Conservation (phyloP, 2,329 filamentous ascomycete genomes). For the Fusarium xylarioides region DNA sequence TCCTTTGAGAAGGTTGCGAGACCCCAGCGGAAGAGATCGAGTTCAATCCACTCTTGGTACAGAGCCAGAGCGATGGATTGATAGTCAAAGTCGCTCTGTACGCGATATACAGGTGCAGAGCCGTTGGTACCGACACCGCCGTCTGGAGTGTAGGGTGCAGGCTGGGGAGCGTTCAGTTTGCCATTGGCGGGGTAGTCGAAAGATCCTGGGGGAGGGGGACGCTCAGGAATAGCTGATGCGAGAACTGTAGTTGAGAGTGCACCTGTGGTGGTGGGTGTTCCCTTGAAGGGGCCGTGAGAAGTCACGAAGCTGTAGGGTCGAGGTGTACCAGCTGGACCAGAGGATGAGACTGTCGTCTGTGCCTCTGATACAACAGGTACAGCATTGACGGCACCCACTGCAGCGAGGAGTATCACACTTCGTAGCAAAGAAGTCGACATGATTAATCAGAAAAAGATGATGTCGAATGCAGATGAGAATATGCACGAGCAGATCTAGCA, state of each 20-base stretch:
- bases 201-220: conserved; percentile 67
- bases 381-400: conserved; percentile 37
- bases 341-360: conserved; percentile 48
- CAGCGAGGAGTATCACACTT: conserved; percentile 9
- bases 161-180: conserved; percentile 70
- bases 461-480: background rate
- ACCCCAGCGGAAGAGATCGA: conserved; percentile 83
- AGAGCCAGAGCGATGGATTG: conserved; percentile 78
- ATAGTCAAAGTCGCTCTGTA: conserved; percentile 85
- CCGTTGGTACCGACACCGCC: conserved; percentile 83
- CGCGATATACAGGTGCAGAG: conserved; percentile 77
- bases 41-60: conserved; percentile 86
- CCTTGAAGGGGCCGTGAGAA: conserved; percentile 74
- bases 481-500: background rate
- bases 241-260: conserved; percentile 68
- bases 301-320: conserved; percentile 65
- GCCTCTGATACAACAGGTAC: conserved; percentile 49
- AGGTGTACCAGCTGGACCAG: conserved; percentile 37
- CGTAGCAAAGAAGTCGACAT: conserved; percentile 10
- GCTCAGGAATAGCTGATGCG: conserved; percentile 64
- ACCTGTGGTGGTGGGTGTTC: conserved; percentile 73
- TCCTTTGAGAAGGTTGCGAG: conserved; percentile 73
- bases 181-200: conserved; percentile 79
- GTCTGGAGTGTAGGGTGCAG: conserved; percentile 75
- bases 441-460: background rate